These are phyloP conservation scores for Ophiostoma australiae DNA, from an alignment of 2,329 filamentous ascomycete genomes.

Conservation along the genomic window DNA sequence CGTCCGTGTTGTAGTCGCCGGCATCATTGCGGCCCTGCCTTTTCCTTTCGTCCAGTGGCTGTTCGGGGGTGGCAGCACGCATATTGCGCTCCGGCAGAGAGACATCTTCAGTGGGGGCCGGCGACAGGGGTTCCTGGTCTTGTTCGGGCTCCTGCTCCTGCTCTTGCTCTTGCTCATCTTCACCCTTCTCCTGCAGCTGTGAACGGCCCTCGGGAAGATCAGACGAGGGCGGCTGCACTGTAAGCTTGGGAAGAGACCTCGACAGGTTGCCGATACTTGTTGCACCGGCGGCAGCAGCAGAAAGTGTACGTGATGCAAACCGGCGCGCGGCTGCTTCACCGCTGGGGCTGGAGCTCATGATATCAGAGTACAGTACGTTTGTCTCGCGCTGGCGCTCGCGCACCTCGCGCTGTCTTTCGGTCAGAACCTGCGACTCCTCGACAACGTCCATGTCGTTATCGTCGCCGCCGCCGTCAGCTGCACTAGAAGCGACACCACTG, in stretches of 20 bases:
- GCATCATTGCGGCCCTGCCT: conserved; percentile 26
- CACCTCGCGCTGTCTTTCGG: conserved; percentile 74
- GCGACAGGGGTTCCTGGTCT: conserved; percentile 9
- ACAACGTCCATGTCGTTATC: not conserved
- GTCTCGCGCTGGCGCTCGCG: conserved; percentile 65
- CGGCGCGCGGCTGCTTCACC: conserved; percentile 1
- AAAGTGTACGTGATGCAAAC: conserved; percentile 15
- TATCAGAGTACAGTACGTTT: conserved; percentile 61
- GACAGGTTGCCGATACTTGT: not conserved
- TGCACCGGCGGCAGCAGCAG: not conserved
- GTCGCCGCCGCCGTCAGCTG: no score
- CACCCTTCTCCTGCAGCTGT: conserved; percentile 13
- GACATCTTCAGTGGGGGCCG: conserved; percentile 18
- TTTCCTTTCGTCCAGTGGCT: conserved; percentile 24
- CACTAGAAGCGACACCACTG: conserved; percentile 34
- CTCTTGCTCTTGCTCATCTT: not conserved
- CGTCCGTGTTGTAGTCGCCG: conserved; percentile 33
- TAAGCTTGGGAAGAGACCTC: conserved; percentile 4
- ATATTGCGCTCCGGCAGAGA: conserved; percentile 25
- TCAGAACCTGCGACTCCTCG: conserved; percentile 66
- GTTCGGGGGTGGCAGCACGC: conserved; percentile 45
- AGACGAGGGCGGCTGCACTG: conserved; percentile 11
- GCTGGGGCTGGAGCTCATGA: conserved; percentile 52
- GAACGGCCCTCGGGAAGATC: conserved; percentile 12
- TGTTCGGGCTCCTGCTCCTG: not conserved